A percentile compares a stretch with the other conserved stretches of the same genome.
Conservation (phyloP, 208 protist species). For the Pavlovales sp. region DNA sequence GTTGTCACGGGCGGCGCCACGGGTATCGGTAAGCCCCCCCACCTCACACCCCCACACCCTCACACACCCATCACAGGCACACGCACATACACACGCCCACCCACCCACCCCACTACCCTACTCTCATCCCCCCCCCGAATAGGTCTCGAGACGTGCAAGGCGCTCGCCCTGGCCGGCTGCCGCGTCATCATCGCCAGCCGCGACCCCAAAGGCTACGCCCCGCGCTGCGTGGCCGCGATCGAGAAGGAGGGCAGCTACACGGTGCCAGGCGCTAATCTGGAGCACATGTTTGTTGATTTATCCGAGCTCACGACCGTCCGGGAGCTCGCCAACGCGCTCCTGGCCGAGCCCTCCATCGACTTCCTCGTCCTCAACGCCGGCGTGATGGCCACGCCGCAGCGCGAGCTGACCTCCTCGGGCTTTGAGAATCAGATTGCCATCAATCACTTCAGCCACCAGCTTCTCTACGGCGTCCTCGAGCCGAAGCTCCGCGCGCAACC, state of each 20-base stretch:
- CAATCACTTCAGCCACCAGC: not conserved
- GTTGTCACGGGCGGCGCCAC: not conserved
- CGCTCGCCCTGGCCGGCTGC: not conserved
- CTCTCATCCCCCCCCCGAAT: too few relatives aligned
- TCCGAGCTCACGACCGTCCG: not conserved
- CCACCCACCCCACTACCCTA: too few relatives aligned
- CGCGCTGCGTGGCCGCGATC: not conserved
- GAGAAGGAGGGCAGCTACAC: not conserved
- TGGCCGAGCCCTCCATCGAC: not conserved
- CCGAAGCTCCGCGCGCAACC: not conserved
- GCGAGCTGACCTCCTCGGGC: not conserved
- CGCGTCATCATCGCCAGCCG: not conserved
- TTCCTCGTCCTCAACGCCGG: constrained; percentile 1
- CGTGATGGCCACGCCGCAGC: not conserved
- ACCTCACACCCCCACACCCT: too few relatives aligned
- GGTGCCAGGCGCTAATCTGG: not conserved
- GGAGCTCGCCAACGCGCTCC: not conserved
- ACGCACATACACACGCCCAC: too few relatives aligned
- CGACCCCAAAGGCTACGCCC: not conserved
- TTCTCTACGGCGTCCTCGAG: not conserved
- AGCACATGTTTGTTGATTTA: not conserved
- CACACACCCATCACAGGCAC: too few relatives aligned
- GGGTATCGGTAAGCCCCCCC: too few relatives aligned
- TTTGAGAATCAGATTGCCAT: constrained; percentile 11
- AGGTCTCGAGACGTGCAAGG: constrained; percentile 4